Evolutionary conservation across 495 filamentous ascomycete genomes (phyloP).

Genomic region (Penicillium parvum): DNA sequence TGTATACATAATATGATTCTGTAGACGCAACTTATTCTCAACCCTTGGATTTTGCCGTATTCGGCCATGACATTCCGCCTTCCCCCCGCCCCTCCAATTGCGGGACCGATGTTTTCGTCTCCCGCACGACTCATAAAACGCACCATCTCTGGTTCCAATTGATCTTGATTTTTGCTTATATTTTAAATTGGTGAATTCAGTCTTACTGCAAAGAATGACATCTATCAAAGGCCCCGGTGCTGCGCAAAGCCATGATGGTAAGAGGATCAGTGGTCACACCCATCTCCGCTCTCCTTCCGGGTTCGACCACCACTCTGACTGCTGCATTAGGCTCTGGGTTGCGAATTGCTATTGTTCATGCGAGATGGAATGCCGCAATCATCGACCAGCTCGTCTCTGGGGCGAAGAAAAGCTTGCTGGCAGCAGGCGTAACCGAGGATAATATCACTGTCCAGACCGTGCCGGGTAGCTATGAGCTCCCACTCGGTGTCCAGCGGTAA

Average conservation of each 20-base stretch:
- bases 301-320: constrained; percentile 2
- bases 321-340: constrained; percentile 62
- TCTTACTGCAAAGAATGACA: constrained; percentile 25
- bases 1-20: too few species aligned
- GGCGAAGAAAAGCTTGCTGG: constrained; percentile 55
- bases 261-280: constrained; percentile 33
- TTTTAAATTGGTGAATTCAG: too few species aligned
- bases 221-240: constrained; percentile 59
- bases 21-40: too few species aligned
- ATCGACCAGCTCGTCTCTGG: constrained; percentile 79
- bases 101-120: constrained; percentile 23
- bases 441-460: constrained; percentile 88
- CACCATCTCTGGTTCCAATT: background rate
- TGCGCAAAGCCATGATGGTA: constrained; percentile 47
- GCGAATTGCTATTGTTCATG: constrained; percentile 91
- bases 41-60: constrained; percentile 15
- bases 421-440: constrained; percentile 74
- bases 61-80: constrained; percentile 21
- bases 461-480: constrained; percentile 91
- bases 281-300: background rate
- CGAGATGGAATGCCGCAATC: constrained; percentile 81
- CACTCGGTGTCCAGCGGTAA: constrained; percentile 79
- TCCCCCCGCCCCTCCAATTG: constrained; percentile 16
- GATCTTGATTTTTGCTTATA: too few species aligned
- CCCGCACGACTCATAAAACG: background rate